phyloP scores from a whole-genome alignment of 2,329 filamentous ascomycete species.

The Hypoxylon sp. region DNA sequence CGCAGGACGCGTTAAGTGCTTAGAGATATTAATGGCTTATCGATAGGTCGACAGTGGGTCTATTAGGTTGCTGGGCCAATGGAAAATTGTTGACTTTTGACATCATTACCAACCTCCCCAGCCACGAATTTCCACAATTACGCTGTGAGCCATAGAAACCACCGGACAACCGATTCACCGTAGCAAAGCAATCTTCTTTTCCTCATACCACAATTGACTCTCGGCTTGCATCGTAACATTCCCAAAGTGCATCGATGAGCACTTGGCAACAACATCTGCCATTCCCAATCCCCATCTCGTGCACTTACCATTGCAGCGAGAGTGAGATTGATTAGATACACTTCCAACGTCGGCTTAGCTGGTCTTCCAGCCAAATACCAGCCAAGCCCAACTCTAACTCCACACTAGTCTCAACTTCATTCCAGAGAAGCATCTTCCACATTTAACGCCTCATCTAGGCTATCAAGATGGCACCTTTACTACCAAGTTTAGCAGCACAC shows the following conservation, averaged over 20 bases:
- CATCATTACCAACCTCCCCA: constrained; percentile 51
- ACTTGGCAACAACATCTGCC: constrained; percentile 16
- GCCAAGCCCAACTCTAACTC: constrained; percentile 40
- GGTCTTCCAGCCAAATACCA: constrained; percentile 49
- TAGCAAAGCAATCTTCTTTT: constrained; percentile 21
- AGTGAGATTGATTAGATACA: constrained; percentile 35
- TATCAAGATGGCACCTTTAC: constrained; percentile 53
- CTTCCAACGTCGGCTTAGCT: constrained; percentile 46
- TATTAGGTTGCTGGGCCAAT: constrained; percentile 50
- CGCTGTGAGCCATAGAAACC: constrained; percentile 48
- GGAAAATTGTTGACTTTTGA: constrained; percentile 51
- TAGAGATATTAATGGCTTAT: constrained; percentile 9
- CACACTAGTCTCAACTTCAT: constrained; percentile 19
- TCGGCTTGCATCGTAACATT: constrained; percentile 31
- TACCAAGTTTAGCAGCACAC: constrained; percentile 51
- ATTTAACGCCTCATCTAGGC: background rate
- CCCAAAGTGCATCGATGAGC: constrained; percentile 30
- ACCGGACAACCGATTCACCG: constrained; percentile 42
- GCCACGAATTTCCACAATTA: constrained; percentile 44
- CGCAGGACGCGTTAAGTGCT: constrained; percentile 22
- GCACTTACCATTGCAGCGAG: constrained; percentile 19
- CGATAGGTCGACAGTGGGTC: constrained; percentile 21
- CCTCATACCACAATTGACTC: constrained; percentile 11
- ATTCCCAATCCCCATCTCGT: constrained; percentile 15
- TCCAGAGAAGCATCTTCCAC: constrained; percentile 18